Conservation (phyloP, 331 rosid species). For the Prunus yedoensis region DNA sequence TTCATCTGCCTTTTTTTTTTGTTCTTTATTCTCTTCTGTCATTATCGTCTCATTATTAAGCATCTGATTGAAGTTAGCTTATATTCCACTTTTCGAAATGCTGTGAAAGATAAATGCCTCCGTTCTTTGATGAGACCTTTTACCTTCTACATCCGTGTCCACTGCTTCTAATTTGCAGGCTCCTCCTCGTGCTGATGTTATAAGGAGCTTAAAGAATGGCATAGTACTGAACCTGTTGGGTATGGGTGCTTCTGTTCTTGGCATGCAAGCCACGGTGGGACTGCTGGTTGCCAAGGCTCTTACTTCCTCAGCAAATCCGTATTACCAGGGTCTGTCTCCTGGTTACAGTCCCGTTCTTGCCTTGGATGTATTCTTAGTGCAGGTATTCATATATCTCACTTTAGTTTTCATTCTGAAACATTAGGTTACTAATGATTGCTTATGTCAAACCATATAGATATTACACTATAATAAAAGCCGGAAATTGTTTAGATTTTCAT, state of each 20-base stretch:
- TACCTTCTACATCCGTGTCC: background rate
- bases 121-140: background rate
- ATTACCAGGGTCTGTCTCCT: slow-evolving; percentile 77
- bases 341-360: slow-evolving; percentile 94
- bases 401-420: background rate
- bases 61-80: background rate
- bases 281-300: slow-evolving; percentile 93
- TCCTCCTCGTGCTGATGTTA: slow-evolving; percentile 95
- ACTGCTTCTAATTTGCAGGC: slow-evolving; percentile 55
- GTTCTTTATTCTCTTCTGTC: background rate
- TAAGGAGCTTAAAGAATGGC: slow-evolving; percentile 80
- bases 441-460: background rate
- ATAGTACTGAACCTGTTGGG: slow-evolving; percentile 79
- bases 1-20: background rate
- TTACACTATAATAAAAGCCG: background rate
- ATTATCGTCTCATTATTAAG: background rate
- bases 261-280: slow-evolving; percentile 97
- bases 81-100: background rate
- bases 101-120: background rate
- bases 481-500: too few relatives aligned
- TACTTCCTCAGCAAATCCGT: slow-evolving; percentile 81
- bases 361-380: slow-evolving; percentile 92
- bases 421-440: background rate
- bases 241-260: slow-evolving; percentile 92
- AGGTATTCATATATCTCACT: slow-evolving; percentile 50